Conservation (phyloP, 768 basidiomycete genomes). For the Pulveroboletus ravenelii region DNA sequence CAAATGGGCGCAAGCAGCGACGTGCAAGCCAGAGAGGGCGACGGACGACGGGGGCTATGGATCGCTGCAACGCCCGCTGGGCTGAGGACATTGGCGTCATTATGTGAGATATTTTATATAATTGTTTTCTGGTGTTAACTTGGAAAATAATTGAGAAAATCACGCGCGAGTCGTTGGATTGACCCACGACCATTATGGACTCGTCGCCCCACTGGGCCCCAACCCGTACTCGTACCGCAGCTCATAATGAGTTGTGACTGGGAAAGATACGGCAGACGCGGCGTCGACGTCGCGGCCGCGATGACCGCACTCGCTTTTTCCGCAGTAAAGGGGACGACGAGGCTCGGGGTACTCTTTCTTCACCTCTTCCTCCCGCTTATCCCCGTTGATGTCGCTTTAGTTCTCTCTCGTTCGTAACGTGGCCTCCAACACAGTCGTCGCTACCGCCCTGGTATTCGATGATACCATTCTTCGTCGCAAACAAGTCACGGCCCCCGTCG, state of each 20-base stretch:
- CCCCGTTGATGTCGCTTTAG: slow-evolving; percentile 33
- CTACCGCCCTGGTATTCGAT: slow-evolving; percentile 59
- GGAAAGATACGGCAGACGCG: slow-evolving; percentile 46
- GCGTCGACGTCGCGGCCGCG: slow-evolving; percentile 63
- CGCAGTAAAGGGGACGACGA: slow-evolving; percentile 62
- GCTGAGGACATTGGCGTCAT: slow-evolving; percentile 17
- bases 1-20: slow-evolving; percentile 24
- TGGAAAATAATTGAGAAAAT: slow-evolving; percentile 3
- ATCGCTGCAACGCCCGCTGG: slow-evolving; percentile 15
- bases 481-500: slow-evolving; percentile 51
- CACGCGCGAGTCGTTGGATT: slow-evolving; percentile 13
- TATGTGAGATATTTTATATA: background rate
- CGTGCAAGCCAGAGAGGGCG: background rate
- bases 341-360: slow-evolving; percentile 55
- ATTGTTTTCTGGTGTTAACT: background rate
- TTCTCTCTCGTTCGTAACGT: slow-evolving; percentile 66
- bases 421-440: slow-evolving; percentile 51
- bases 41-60: background rate
- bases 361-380: slow-evolving; percentile 1
- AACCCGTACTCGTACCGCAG: background rate
- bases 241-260: slow-evolving; percentile 32
- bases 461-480: slow-evolving; percentile 61
- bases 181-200: slow-evolving; percentile 11
- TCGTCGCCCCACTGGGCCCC: slow-evolving; percentile 13
- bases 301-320: slow-evolving; percentile 63